phyloP scores from a whole-genome alignment of 2,329 filamentous ascomycete genomes.

The Fusarium scirpi region DNA sequence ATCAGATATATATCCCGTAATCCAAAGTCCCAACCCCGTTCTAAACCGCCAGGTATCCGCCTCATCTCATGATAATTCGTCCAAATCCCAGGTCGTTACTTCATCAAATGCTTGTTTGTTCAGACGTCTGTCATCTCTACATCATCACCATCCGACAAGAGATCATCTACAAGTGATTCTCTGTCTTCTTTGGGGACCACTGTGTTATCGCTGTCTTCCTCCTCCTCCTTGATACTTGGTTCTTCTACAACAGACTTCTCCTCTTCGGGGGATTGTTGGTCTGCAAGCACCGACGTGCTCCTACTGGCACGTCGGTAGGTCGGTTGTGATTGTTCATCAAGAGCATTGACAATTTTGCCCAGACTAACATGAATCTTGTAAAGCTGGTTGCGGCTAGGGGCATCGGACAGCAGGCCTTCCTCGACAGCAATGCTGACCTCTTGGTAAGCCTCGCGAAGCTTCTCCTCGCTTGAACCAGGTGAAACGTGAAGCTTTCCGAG shows the following conservation, averaged over 20 bases:
- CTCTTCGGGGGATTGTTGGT: conserved; percentile 51
- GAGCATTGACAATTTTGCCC: conserved; percentile 74
- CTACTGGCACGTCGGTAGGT: conserved; percentile 58
- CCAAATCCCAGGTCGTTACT: conserved; percentile 39
- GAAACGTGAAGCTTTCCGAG: conserved; percentile 86
- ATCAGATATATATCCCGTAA: conserved; percentile 32
- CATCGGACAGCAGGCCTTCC: conserved; percentile 68
- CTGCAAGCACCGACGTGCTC: conserved; percentile 55
- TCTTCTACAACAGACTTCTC: conserved; percentile 58
- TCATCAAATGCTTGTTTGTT: conserved; percentile 32
- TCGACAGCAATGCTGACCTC: conserved; percentile 73
- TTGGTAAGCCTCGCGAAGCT: conserved; percentile 68
- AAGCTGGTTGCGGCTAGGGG: conserved; percentile 71
- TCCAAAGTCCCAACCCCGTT: conserved; percentile 20
- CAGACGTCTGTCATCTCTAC: conserved; percentile 49
- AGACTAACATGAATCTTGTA: conserved; percentile 76
- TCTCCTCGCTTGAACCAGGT: conserved; percentile 70
- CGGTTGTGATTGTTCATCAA: conserved; percentile 60
- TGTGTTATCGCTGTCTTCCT: conserved; percentile 55
- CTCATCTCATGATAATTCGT: conserved; percentile 35
- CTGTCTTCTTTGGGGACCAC: conserved; percentile 50
- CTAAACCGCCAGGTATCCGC: conserved; percentile 16
- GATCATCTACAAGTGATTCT: conserved; percentile 56
- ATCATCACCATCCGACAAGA: conserved; percentile 57
- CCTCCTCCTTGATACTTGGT: conserved; percentile 62